phyloP scores from a whole-genome alignment of 2,329 filamentous ascomycete species.

The Alternaria burnsii region DNA sequence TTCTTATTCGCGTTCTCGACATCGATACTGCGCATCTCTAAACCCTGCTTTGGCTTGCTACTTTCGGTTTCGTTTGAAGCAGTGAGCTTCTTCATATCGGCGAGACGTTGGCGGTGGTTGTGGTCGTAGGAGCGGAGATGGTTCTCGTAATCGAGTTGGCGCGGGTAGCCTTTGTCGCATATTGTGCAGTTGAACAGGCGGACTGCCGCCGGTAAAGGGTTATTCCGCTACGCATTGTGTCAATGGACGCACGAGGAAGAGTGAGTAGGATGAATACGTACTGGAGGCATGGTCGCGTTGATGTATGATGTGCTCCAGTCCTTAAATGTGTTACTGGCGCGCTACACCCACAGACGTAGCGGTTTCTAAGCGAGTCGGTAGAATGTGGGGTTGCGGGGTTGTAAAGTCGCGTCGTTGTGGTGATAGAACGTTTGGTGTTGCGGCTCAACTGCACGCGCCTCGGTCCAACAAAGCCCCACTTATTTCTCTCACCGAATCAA shows the following conservation, averaged over 20 bases:
- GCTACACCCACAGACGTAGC: too few species aligned
- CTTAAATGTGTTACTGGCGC: neutral
- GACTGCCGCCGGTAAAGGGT: conserved; percentile 55
- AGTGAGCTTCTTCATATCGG: conserved; percentile 79
- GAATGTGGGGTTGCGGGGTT: neutral
- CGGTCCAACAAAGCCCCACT: conserved; percentile 23
- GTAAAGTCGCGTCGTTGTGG: conserved; percentile 2
- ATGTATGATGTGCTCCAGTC: neutral
- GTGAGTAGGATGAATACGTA: neutral
- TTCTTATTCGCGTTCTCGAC: conserved; percentile 29
- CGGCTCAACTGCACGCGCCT: conserved; percentile 23
- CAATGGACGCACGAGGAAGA: conserved; percentile 52
- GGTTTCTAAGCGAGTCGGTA: neutral
- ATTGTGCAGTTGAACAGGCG: conserved; percentile 65
- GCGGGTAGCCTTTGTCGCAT: conserved; percentile 90
- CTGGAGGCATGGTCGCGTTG: conserved; percentile 28
- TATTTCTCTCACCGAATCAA: conserved; percentile 38
- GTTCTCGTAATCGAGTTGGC: conserved; percentile 95
- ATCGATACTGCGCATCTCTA: conserved; percentile 39
- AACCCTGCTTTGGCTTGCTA: conserved; percentile 27
- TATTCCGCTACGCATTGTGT: conserved; percentile 47
- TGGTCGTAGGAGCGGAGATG: conserved; percentile 96
- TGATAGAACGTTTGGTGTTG: conserved; percentile 17
- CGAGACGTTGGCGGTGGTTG: conserved; percentile 76
- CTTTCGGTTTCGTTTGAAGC: conserved; percentile 38